Evolutionary conservation across 768 basidiomycete species (phyloP).

Genomic region (Serendipita sp.): DNA sequence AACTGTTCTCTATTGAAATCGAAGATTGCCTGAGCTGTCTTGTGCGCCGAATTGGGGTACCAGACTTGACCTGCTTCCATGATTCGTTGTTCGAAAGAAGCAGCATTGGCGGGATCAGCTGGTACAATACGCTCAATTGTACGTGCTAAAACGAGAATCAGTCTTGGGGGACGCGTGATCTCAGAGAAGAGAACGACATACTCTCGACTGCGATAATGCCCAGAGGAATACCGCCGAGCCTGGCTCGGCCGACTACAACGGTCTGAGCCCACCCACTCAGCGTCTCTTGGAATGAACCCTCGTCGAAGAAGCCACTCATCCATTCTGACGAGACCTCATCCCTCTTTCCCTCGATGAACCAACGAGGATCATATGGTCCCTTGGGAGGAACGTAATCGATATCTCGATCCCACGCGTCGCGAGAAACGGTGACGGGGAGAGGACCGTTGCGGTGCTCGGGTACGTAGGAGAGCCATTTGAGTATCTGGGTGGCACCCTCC

Average conservation of each 20-base stretch:
- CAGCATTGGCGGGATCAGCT: slow-evolving; percentile 93
- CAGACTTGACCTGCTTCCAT: slow-evolving; percentile 99
- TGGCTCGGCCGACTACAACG: slow-evolving; percentile 84
- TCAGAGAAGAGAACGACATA: slow-evolving; percentile 11
- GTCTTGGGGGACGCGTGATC: background rate
- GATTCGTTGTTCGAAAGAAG: slow-evolving; percentile 91
- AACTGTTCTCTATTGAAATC: slow-evolving; percentile 96
- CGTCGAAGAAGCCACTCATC: slow-evolving; percentile 91
- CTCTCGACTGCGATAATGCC: slow-evolving; percentile 96
- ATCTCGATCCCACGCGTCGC: slow-evolving; percentile 82
- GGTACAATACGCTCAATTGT: slow-evolving; percentile 94
- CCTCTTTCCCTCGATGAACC: slow-evolving; percentile 91
- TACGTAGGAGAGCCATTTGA: slow-evolving; percentile 90
- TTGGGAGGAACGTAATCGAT: slow-evolving; percentile 85
- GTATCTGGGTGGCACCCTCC: slow-evolving; percentile 85
- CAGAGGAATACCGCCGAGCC: slow-evolving; percentile 91
- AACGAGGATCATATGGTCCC: slow-evolving; percentile 89
- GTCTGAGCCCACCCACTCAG: slow-evolving; percentile 99
- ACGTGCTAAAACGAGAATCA: slow-evolving; percentile 31
- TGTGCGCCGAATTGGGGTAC: slow-evolving; percentile 99
- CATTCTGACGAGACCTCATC: slow-evolving; percentile 69
- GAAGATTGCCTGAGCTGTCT: slow-evolving; percentile 98
- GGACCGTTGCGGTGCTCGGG: slow-evolving; percentile 68
- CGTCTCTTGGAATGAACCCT: slow-evolving; percentile 95
- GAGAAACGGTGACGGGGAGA: slow-evolving; percentile 58